phyloP scores from a whole-genome alignment of 164 flowering plant genomes.

The Saururus chinensis region DNA sequence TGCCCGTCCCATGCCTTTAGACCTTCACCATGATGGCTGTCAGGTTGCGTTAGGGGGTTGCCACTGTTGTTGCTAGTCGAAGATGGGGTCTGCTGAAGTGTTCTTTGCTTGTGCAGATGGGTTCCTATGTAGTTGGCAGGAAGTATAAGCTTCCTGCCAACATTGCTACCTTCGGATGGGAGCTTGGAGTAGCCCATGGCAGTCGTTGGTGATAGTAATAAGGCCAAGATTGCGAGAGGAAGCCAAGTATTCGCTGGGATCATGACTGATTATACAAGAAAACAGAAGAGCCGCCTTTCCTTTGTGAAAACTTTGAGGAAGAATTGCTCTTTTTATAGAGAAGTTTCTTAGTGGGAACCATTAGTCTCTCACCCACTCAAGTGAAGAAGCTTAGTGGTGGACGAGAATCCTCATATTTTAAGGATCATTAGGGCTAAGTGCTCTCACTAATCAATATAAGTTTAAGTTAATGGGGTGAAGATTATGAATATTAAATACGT shows the following conservation, averaged over 20 bases:
- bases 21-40: conserved; percentile 3
- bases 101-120: neutral
- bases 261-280: neutral
- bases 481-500: no score
- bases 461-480: neutral
- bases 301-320: neutral
- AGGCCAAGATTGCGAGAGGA: neutral
- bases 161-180: neutral
- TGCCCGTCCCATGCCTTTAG: conserved; percentile 3
- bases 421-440: neutral
- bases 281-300: neutral
- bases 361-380: neutral
- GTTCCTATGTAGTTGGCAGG: neutral
- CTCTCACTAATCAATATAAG: neutral
- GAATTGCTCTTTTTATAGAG: neutral
- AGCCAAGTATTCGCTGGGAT: neutral
- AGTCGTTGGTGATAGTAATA: neutral
- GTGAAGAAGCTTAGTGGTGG: neutral
- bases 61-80: neutral
- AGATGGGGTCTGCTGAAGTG: neutral
- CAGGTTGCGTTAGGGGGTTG: neutral
- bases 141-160: neutral
- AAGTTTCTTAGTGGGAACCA: neutral
- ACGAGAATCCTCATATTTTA: neutral
- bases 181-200: neutral